Base-by-base conservation (phyloP, 202 grass and related monocot species). In the Dendrocalamus latiflorus region DNA sequence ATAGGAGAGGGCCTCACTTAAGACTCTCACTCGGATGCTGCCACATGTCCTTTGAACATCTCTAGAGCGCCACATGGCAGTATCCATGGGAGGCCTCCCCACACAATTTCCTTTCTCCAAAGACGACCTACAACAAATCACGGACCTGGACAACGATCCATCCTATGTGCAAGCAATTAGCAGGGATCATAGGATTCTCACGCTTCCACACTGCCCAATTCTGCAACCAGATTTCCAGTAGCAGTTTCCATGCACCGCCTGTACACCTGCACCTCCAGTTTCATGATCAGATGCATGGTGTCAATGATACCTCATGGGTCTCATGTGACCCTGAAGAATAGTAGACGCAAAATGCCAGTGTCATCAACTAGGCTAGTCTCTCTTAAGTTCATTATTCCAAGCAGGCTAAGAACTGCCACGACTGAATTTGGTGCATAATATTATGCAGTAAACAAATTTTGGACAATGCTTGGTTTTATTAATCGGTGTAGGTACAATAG, bases 211-310 rank as follows among this genome's bases (percentile, higher is more conserved):
- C 82, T 49, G 87, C 71, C 55, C 36, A 41, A 77, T 72, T 72
- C 78, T 82, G 88, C 72, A 56, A n/a, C n/a, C 66, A 82, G 72
- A 78, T 67, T 44, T 81, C 83, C 30, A 25, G 48, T 65, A 39
- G 65, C 83, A 72, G 72, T 38, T 89, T 89, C 88, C 66, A 86
- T 68, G 78, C 78, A 81, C 60, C 8, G 49, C 48, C 57, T 77
- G 68, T 58, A 22, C 24, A 79, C 45, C 65, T 72, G 75, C 77
- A 71, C 55, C 44, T 57, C 66, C 50, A 80, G 42, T 70, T 69
- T 64, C 34, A 88, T 68, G 34, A 68, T 44, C 69, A 53, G 68
- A 60, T 22, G 14, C n/a, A 77, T 85, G 65, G 64, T 64, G 68
- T 42, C 47, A 85, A 77, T 77, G 72, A 72, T 89, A 65, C 5